Percentiles rank a stretch among this genome's conserved stretches.
These are phyloP conservation scores for Cytospora piceicola DNA, from an alignment of 2,329 filamentous ascomycete species.

Conservation along the genomic window DNA sequence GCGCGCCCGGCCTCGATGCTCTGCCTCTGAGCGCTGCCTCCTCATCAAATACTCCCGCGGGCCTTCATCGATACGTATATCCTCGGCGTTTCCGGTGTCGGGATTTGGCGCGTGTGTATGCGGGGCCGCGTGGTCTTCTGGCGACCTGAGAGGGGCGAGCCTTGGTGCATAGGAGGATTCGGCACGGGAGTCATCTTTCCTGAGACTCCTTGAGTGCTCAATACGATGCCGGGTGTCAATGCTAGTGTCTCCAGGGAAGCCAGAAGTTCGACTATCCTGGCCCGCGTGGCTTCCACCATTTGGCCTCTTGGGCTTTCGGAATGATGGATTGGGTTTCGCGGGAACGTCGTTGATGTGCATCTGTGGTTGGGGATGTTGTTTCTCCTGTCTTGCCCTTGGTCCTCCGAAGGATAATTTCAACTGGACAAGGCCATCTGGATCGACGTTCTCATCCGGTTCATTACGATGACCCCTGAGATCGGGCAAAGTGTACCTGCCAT, in stretches of 20 bases:
- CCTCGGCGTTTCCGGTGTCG: neutral
- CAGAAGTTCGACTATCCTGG: neutral
- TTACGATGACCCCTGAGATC: neutral
- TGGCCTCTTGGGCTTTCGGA: constrained; percentile 18
- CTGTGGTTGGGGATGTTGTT: constrained; percentile 6
- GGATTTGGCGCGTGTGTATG: neutral
- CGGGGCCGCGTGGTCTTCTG: neutral
- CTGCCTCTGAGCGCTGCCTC: constrained; percentile 32
- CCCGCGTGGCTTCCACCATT: constrained; percentile 12
- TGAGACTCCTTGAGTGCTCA: neutral
- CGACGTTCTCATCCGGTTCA: neutral
- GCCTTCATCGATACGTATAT: constrained; percentile 18
- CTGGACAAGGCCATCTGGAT: constrained; percentile 14
- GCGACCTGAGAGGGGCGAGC: neutral
- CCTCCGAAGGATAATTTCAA: constrained; percentile 6
- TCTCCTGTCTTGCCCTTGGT: neutral
- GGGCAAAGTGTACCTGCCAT: constrained; percentile 6
- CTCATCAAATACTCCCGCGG: constrained; percentile 31
- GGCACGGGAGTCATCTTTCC: neutral
- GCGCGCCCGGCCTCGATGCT: constrained; percentile 18
- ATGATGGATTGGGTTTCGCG: constrained; percentile 14
- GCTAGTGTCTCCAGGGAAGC: neutral
- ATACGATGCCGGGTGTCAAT: neutral
- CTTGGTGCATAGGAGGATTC: neutral
- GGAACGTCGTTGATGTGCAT: constrained; percentile 16